Evolutionary conservation across 345 rosid species (phyloP), one percentile per base, ranked within the genome.

Genomic region (Isatis tinctoria): DNA sequence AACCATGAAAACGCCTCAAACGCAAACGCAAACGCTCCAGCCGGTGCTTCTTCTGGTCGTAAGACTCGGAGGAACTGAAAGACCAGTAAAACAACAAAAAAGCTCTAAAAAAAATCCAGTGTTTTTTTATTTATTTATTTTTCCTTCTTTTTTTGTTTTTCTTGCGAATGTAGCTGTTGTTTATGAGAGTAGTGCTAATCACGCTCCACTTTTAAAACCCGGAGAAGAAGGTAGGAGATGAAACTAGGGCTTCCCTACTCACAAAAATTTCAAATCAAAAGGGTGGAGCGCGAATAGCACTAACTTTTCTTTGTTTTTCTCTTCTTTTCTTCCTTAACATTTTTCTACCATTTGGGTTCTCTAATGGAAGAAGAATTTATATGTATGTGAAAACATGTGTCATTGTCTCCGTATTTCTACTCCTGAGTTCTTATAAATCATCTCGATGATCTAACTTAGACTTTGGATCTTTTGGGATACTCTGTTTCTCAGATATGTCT

Each of bases 281-380:
- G 81, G 53, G 82, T 81, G 93, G 85, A 83, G 89, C 82, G 79
- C 61, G 52, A 77, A 74, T 81, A 86, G 87, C 87, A 82, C 89
- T 83, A 28, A 72, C 58, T 73, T 79, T 78, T 78, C 16, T 59
- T 35, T 35, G 45, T 37, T 65, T 13, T 36, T 20, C 58, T 73
- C 30, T 35, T 51, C 43, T 65, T 13, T 36, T 20, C 58, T 73
- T 36, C 67, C 39, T 37, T n/a, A 58, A 59, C 60, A 58, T 60
- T 79, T 81, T 74, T 64, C 75, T 65, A 71, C 48, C 76, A 77
- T 65, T 56, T 59, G 62, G 10, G 63, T 56, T 61, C 30, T 77
- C 71, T 70, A 70, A 77, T 77, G 80, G 79, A 76, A 70, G 80
- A 77, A 77, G 72, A 70, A 58, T 70, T 48, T 70, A 65, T 66